phyloP scores from a whole-genome alignment of 306 rosid species.

The Cajanus cajan region DNA sequence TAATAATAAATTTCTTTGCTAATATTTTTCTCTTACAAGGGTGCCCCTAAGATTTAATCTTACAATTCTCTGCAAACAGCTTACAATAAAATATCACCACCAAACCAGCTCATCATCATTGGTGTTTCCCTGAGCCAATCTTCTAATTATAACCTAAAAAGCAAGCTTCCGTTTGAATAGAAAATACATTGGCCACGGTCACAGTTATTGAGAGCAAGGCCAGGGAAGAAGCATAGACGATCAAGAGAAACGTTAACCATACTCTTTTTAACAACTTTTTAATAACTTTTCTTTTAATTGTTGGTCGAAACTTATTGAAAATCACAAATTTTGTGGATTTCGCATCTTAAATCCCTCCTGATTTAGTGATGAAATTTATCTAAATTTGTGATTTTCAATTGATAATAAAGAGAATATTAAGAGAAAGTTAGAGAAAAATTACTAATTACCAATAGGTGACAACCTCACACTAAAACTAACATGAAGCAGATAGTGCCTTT shows the following conservation, averaged over 20 bases:
- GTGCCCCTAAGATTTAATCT: conserved; percentile 2
- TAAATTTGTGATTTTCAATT: too few relatives aligned
- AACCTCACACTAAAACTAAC: conserved; percentile 31
- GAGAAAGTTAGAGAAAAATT: too few relatives aligned
- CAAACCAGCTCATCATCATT: neutral
- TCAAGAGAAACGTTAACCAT: neutral
- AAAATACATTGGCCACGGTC: conserved; percentile 21
- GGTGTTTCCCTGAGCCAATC: conserved; percentile 16
- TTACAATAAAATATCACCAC: conserved; percentile 18
- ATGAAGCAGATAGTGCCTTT: conserved; percentile 51
- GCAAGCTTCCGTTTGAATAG: conserved; percentile 1
- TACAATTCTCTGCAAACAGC: conserved; percentile 15
- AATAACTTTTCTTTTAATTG: too few relatives aligned
- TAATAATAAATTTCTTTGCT: conserved; percentile 5
- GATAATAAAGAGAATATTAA: too few relatives aligned
- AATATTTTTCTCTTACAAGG: neutral
- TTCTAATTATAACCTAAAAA: conserved; percentile 23
- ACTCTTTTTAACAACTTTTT: too few relatives aligned
- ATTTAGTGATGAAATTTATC: too few relatives aligned
- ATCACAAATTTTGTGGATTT: too few relatives aligned
- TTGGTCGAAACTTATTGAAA: too few relatives aligned
- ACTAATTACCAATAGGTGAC: conserved; percentile 5
- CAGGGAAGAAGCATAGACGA: conserved; percentile 10
- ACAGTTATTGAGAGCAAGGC: conserved; percentile 26
- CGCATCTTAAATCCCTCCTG: too few relatives aligned